Evolutionary conservation across 2,329 filamentous ascomycete species (phyloP).

Genomic region (Alternaria triticimaculans): DNA sequence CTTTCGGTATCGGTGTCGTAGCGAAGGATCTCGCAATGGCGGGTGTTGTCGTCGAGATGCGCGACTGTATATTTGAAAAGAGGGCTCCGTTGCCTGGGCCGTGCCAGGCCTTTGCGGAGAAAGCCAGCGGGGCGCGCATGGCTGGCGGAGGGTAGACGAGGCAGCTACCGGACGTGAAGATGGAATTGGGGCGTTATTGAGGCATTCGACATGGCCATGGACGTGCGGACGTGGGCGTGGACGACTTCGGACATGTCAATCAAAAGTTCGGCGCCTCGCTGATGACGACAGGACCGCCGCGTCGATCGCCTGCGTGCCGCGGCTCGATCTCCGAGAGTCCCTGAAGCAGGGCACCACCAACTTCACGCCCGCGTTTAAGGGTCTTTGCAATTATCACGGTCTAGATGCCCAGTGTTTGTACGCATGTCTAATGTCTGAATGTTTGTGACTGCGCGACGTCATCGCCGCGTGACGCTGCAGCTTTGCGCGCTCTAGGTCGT

Average conservation of each 20-base stretch:
- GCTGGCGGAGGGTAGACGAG: conserved; percentile 29
- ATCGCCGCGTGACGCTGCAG: background rate
- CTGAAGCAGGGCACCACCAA: background rate
- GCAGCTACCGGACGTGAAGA: conserved; percentile 30
- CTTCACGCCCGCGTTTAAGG: background rate
- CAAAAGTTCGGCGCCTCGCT: conserved; percentile 38
- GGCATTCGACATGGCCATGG: conserved; percentile 35
- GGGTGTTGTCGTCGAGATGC: conserved; percentile 22
- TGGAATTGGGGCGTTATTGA: conserved; percentile 19
- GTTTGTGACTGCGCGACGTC: background rate
- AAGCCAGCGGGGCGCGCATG: conserved; percentile 44
- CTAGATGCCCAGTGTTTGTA: background rate
- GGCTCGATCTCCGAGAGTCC: conserved; percentile 6
- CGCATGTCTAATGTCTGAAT: background rate
- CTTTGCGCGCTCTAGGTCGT: background rate
- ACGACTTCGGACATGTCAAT: conserved; percentile 18
- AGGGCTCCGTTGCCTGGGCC: conserved; percentile 44
- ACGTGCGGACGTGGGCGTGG: conserved; percentile 14
- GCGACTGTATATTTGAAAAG: conserved; percentile 41
- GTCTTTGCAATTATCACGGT: background rate
- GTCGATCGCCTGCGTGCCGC: conserved; percentile 26
- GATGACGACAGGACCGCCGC: conserved; percentile 36
- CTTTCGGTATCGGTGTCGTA: conserved; percentile 11
- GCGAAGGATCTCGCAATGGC: conserved; percentile 26
- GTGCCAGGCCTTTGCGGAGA: conserved; percentile 44